phyloP scores from a whole-genome alignment of 768 basidiomycete species.

The Tulasnella sp. region DNA sequence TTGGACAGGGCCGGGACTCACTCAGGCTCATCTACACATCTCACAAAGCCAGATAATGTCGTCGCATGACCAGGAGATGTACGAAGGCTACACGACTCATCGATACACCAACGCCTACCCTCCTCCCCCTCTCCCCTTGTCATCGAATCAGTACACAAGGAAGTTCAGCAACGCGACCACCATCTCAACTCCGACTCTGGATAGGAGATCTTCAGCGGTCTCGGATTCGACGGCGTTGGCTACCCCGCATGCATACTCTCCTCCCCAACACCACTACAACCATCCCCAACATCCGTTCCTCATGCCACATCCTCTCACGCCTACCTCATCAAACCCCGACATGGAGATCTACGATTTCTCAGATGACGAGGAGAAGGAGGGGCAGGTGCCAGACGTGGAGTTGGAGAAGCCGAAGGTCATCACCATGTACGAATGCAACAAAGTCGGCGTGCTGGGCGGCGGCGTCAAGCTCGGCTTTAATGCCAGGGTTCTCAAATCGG shows the following conservation, averaged over 20 bases:
- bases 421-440: not conserved
- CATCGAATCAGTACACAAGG: no score
- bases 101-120: no score
- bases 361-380: not conserved
- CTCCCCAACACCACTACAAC: not conserved
- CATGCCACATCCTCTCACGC: not conserved
- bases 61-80: no score
- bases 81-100: no score
- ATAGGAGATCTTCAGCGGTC: not conserved
- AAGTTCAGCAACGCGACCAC: not conserved
- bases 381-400: not conserved
- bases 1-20: not conserved
- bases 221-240: not conserved
- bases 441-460: constrained; percentile 12
- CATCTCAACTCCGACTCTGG: not conserved
- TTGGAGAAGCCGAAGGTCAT: not conserved
- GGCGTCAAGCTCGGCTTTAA: constrained; percentile 9
- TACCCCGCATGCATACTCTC: not conserved
- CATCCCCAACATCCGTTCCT: not conserved
- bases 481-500: not conserved
- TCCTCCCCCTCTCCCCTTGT: no score
- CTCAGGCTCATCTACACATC: no score
- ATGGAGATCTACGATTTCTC: constrained; percentile 5
- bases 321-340: not conserved
- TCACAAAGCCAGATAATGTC: no score